Evolutionary conservation across 495 filamentous ascomycete genomes (phyloP).

Genomic region (Recurvomyces mirabilis): DNA sequence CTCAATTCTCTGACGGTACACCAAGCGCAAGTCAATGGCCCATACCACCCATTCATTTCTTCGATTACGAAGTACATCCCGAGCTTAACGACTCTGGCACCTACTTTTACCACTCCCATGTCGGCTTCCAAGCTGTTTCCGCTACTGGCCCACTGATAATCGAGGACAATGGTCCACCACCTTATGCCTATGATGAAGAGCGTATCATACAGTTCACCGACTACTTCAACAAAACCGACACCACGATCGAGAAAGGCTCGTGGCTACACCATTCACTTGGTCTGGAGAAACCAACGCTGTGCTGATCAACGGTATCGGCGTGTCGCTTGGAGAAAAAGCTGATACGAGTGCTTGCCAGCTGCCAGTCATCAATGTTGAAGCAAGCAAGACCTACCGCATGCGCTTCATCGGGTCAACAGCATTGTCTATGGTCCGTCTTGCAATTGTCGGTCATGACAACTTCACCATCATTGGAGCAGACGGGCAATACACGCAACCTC

Average conservation of each 20-base stretch:
- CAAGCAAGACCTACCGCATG: constrained; percentile 47
- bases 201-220: constrained; percentile 43
- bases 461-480: constrained; percentile 46
- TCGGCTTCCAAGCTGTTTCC: constrained; percentile 37
- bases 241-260: constrained; percentile 34
- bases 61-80: constrained; percentile 44
- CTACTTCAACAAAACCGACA: constrained; percentile 37
- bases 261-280: constrained; percentile 32
- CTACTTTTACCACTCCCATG: constrained; percentile 28
- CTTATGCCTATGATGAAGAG: constrained; percentile 46
- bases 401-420: constrained; percentile 44
- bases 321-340: constrained; percentile 3
- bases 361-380: constrained; percentile 41
- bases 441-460: constrained; percentile 40
- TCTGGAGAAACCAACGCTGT: constrained; percentile 40
- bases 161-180: constrained; percentile 34
- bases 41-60: constrained; percentile 46
- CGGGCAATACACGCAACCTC: constrained; percentile 43
- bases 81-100: constrained; percentile 20
- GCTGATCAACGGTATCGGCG: constrained; percentile 34
- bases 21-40: constrained; percentile 46
- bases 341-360: not conserved
- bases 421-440: constrained; percentile 40
- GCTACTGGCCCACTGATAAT: constrained; percentile 45
- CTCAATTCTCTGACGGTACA: constrained; percentile 47